Base-by-base conservation (phyloP, 106 monocot species). In the Narthecium ossifragum region DNA sequence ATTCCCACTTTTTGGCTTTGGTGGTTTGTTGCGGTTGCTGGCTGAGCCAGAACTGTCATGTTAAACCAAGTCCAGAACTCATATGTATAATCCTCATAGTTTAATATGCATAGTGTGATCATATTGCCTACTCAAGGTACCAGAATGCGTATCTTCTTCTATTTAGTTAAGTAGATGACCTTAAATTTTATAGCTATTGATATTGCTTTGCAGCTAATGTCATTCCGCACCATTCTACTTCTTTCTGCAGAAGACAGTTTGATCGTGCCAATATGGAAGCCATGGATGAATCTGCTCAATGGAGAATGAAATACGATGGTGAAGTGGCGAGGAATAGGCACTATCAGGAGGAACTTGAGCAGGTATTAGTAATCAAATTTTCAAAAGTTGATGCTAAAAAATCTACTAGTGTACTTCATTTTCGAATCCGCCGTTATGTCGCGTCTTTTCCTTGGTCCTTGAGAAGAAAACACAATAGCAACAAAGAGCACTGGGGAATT, bases 201-300 rank as follows among this genome's bases (percentile, higher is more conserved):
- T n/a, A n/a, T n/a, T n/a, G n/a, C n/a, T n/a, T n/a, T n/a, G n/a
- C n/a, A n/a, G n/a, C n/a, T n/a, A n/a, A n/a, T n/a, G n/a, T n/a
- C n/a, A n/a, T n/a, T n/a, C n/a, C n/a, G n/a, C n/a, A n/a, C n/a
- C n/a, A n/a, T n/a, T n/a, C n/a, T n/a, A n/a, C n/a, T n/a, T n/a
- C n/a, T n/a, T n/a, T n/a, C n/a, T 59, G 63, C 73, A 96, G 94
- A 69, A 77, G 69, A 38, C 70, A 96, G 57, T 96, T 96, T 75
- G 90, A 96, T 34, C 80, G 83, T 3, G 94, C 90, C 11, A 96
- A 72, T 71, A 61, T 86, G 71, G 90, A 96, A 47, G 96, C 96
- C 1, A 90, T 96, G 90, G 96, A 96, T 55, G 94, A 96, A 80
- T 96, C 94, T 39, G 94, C 90, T 11, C 77, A 76, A 68, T 94